phyloP scores from a whole-genome alignment of 2,329 filamentous ascomycete genomes.

The Alternaria arborescens region DNA sequence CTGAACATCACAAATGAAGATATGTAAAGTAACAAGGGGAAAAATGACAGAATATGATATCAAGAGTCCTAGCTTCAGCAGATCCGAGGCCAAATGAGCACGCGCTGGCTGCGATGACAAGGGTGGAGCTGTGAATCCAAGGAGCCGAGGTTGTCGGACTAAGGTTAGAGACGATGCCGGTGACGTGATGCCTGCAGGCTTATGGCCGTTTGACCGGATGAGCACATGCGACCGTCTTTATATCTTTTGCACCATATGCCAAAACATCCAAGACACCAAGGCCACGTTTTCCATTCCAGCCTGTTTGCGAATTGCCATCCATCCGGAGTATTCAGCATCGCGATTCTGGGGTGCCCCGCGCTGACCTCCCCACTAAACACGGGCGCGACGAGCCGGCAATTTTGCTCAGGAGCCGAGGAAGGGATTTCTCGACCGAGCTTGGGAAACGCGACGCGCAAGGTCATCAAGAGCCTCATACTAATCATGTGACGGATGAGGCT shows the following conservation, averaged over 20 bases:
- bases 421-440: conserved; percentile 7
- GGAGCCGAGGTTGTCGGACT: conserved; percentile 19
- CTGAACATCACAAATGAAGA: conserved; percentile 49
- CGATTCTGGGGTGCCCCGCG: conserved; percentile 14
- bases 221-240: conserved; percentile 1
- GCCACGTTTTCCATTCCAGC: not conserved
- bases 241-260: not conserved
- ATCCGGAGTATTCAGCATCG: not conserved
- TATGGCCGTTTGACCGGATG: conserved; percentile 21
- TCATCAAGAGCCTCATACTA: not conserved
- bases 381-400: conserved; percentile 13
- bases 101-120: conserved; percentile 29
- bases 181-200: conserved; percentile 13
- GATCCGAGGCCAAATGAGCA: conserved; percentile 34
- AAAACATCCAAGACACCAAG: not conserved
- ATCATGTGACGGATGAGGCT: not conserved
- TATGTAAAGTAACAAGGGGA: conserved; percentile 13
- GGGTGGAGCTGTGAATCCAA: conserved; percentile 23
- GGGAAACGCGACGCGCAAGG: not conserved
- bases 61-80: conserved; percentile 27
- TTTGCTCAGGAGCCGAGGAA: conserved; percentile 13
- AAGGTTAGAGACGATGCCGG: conserved; percentile 21
- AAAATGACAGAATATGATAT: conserved; percentile 19
- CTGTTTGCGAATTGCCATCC: conserved; percentile 1
- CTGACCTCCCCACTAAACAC: conserved; percentile 10